Evolutionary conservation across 2,329 filamentous ascomycete genomes (phyloP), one percentile per base, ranked within the genome.

Genomic region (Periconia sp.): DNA sequence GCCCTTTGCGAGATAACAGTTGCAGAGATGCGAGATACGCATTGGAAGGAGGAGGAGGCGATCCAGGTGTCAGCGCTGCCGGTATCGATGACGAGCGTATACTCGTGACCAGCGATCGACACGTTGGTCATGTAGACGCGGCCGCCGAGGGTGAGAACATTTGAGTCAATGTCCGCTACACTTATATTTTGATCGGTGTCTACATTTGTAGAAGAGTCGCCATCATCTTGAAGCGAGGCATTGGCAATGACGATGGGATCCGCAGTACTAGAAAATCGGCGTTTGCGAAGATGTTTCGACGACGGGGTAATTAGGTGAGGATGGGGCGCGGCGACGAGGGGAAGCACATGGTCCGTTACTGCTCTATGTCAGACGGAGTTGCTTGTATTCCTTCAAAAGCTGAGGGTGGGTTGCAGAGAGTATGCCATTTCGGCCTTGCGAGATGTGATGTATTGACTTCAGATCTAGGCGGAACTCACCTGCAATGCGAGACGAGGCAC

Each of bases 71-170:
- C 62, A 7, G 47, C 48, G 21, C 42, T 52, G 11, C 61, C 62
- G 3, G 62, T 61, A 32, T 65, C 62, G 35, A 65, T 50, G 8
- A 65, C 57, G 25, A 64, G 36, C 5, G 53, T 55, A 31, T 63
- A 61, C 4, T 40, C 15, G 2, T 40, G 25, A 7, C 13, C 35
- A 12, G 42, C 52, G 15, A 65, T 31, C 2, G 53, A 58, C n/a
- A 63, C 39, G 19, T 54, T 56, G n/a, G 55, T 56, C 50, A 65
- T 59, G 42, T 66, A 66, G 10, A 67, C 55, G 19, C 62, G 50
- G 11, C 62, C 58, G 5, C 56, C 57, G 1, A 65, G 36, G 13
- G 59, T 62, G 31, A 52, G 35, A 18, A 66, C 48, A 18, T 45
- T 26, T 35, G 61, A 52, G 26, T 58, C 47, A 22, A 54, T 30